Percentiles rank a stretch among this genome's conserved stretches.
Conservation (phyloP, 176 grass and related monocot species). For the Oryza meyeriana region DNA sequence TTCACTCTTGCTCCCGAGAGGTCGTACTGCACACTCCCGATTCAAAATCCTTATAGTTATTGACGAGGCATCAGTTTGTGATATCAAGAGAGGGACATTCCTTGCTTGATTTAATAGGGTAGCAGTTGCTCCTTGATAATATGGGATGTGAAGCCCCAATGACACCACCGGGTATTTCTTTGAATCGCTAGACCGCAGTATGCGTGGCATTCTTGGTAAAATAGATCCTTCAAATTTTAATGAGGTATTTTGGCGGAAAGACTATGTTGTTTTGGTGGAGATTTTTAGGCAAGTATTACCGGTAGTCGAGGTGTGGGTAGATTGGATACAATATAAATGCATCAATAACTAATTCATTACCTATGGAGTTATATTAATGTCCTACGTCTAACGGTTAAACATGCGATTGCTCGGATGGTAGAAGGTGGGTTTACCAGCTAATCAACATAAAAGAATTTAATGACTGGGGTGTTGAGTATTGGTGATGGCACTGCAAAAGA, state of each 20-base stretch:
- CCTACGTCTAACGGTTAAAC: neutral
- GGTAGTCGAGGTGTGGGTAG: neutral
- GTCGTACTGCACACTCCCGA: constrained; percentile 9
- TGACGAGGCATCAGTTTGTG: constrained; percentile 1
- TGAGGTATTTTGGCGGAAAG: neutral
- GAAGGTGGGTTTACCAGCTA: neutral
- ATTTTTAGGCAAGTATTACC: constrained; percentile 1
- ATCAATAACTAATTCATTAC: constrained; percentile 8
- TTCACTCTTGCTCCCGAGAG: constrained; percentile 8
- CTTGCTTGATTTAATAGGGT: neutral
- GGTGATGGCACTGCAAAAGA: neutral
- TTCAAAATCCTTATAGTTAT: constrained; percentile 38
- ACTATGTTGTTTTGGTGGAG: neutral
- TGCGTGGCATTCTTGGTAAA: too few species aligned
- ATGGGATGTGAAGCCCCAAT: constrained; percentile 23
- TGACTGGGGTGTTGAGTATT: constrained; percentile 10
- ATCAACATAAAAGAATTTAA: neutral
- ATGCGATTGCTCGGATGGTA: neutral
- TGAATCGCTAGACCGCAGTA: neutral
- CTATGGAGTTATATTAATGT: neutral
- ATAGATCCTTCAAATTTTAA: too few species aligned
- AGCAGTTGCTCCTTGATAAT: neutral
- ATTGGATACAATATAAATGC: neutral
- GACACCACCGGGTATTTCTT: too few species aligned
- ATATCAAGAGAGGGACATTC: constrained; percentile 4